phyloP scores from a whole-genome alignment of 164 flowering plant genomes.

The Berberis vulgaris region DNA sequence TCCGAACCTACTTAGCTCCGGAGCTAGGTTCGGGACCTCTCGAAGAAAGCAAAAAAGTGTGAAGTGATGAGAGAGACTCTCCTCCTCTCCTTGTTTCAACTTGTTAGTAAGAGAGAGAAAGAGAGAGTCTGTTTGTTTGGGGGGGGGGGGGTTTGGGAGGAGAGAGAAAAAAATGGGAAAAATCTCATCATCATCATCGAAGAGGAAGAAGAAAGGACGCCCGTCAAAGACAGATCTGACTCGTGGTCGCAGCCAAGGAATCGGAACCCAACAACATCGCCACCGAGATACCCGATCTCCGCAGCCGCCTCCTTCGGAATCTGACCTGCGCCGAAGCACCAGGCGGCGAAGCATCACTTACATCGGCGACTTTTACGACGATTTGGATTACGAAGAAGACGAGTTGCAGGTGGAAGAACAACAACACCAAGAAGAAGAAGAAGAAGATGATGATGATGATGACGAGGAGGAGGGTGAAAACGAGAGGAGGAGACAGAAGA shows the following conservation, averaged over 20 bases:
- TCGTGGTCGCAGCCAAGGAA: conserved; percentile 1
- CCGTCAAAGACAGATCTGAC: conserved; percentile 62
- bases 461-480: conserved; percentile 25
- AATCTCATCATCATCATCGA: conserved; percentile 31
- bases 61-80: neutral
- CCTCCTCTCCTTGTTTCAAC: neutral
- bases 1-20: conserved; percentile 10
- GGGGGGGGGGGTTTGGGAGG: conserved; percentile 1
- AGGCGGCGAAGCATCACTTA: conserved; percentile 49
- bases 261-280: neutral
- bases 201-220: conserved; percentile 72
- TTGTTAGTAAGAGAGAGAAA: conserved; percentile 12
- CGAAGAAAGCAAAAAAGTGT: neutral
- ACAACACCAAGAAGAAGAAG: conserved; percentile 11
- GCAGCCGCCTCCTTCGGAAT: conserved; percentile 3
- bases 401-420: conserved; percentile 8
- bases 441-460: conserved; percentile 21
- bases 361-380: conserved; percentile 38
- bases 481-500: conserved; percentile 38
- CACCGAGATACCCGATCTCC: neutral
- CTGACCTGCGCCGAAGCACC: conserved; percentile 41
- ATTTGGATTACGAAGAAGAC: conserved; percentile 22
- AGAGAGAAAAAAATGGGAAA: conserved; percentile 43
- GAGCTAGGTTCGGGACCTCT: conserved; percentile 6
- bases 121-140: conserved; percentile 11